These are phyloP conservation scores for Barbarea vulgaris DNA, from an alignment of 345 rosid species.

Conservation along the genomic window DNA sequence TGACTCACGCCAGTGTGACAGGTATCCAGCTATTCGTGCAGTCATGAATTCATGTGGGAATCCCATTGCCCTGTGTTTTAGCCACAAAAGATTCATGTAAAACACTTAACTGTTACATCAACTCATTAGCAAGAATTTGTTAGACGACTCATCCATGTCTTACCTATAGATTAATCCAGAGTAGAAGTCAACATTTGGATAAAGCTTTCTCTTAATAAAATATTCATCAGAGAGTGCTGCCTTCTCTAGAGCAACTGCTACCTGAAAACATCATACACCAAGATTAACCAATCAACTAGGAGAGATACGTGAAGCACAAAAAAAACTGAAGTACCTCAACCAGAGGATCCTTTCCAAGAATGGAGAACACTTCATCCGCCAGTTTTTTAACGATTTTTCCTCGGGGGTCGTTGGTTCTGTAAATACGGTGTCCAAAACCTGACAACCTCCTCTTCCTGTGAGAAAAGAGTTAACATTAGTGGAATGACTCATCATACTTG, in stretches of 20 bases:
- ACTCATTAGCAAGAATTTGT: not conserved
- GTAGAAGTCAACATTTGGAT: constrained; percentile 98
- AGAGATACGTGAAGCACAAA: constrained; percentile 11
- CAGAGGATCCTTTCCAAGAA: constrained; percentile 94
- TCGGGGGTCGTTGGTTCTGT: constrained; percentile 92
- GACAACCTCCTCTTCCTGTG: constrained; percentile 84
- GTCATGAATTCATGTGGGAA: constrained; percentile 71
- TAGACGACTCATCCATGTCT: too few species aligned
- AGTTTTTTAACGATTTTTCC: constrained; percentile 80
- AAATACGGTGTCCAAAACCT: constrained; percentile 95
- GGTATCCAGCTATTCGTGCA: constrained; percentile 88
- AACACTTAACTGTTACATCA: not conserved
- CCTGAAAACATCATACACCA: constrained; percentile 47
- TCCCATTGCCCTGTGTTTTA: constrained; percentile 74
- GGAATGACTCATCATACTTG: not conserved
- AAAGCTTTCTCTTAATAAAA: constrained; percentile 79
- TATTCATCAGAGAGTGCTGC: constrained; percentile 88
- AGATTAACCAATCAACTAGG: not conserved
- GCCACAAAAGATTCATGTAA: not conserved
- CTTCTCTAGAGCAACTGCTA: constrained; percentile 88
- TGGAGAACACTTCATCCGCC: constrained; percentile 90
- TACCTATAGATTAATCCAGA: constrained; percentile 89
- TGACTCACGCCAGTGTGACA: constrained; percentile 95
- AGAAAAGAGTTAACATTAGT: not conserved
- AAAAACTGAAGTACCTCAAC: constrained; percentile 60